Conservation (phyloP, 768 basidiomycete genomes). For the Exsudoporus frostii region DNA sequence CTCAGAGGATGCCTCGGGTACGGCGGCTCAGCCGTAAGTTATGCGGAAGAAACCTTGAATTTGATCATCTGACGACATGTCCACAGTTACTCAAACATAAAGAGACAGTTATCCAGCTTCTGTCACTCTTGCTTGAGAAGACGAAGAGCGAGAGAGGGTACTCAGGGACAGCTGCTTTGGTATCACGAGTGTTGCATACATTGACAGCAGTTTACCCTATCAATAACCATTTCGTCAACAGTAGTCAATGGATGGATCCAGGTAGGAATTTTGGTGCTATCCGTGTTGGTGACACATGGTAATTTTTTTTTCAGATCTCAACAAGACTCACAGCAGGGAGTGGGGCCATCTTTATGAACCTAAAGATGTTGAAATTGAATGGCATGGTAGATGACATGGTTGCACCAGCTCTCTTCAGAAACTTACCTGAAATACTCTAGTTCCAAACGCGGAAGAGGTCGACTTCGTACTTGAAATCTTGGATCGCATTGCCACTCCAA, state of each 20-base stretch:
- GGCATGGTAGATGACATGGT: constrained; percentile 61
- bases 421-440: constrained; percentile 34
- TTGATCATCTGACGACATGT: constrained; percentile 1
- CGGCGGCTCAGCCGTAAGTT: constrained; percentile 58
- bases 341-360: constrained; percentile 84
- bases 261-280: constrained; percentile 41
- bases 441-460: constrained; percentile 55
- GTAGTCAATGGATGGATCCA: constrained; percentile 72
- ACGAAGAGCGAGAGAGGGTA: constrained; percentile 90
- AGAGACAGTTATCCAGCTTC: constrained; percentile 56
- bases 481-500: constrained; percentile 61
- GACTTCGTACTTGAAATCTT: constrained; percentile 78
- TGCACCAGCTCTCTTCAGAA: constrained; percentile 5
- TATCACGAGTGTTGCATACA: constrained; percentile 73
- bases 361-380: constrained; percentile 78
- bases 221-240: constrained; percentile 79
- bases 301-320: constrained; percentile 46
- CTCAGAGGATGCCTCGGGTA: constrained; percentile 80
- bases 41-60: neutral
- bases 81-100: constrained; percentile 69
- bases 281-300: constrained; percentile 5
- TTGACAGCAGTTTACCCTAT: constrained; percentile 72
- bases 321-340: constrained; percentile 55
- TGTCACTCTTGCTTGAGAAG: constrained; percentile 68
- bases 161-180: constrained; percentile 70